Percentiles rank a stretch among this genome's conserved stretches.
Conservation (phyloP, 2,329 filamentous ascomycete species). For the Penicillium sp. region DNA sequence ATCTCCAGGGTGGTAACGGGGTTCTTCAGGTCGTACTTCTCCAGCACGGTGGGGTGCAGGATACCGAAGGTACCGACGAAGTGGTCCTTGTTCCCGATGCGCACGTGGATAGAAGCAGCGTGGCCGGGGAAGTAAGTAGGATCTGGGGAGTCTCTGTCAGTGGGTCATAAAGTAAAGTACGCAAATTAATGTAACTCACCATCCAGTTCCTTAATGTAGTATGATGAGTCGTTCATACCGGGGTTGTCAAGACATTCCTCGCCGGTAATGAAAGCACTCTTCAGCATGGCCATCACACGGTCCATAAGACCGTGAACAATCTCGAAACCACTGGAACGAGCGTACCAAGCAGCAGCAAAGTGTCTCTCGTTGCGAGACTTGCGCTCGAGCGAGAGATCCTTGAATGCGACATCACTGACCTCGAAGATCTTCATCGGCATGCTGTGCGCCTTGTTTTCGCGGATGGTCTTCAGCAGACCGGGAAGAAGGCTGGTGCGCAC, state of each 20-base stretch:
- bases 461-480: conserved; percentile 88
- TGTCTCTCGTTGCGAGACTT: conserved; percentile 91
- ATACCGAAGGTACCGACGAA: conserved; percentile 92
- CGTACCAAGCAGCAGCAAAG: conserved; percentile 95
- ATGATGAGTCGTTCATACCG: conserved; percentile 67
- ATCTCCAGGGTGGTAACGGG: conserved; percentile 93
- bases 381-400: conserved; percentile 79
- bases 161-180: background rate
- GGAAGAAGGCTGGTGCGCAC: conserved; percentile 85
- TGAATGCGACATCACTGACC: conserved; percentile 87
- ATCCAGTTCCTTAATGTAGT: conserved; percentile 93
- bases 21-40: conserved; percentile 91
- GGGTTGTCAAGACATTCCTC: conserved; percentile 71
- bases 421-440: conserved; percentile 94
- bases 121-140: conserved; percentile 91
- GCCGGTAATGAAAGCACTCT: conserved; percentile 75
- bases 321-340: conserved; percentile 93
- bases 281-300: conserved; percentile 89
- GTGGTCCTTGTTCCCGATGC: conserved; percentile 72
- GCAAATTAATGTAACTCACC: conserved; percentile 51
- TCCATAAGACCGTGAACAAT: conserved; percentile 93
- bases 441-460: conserved; percentile 87
- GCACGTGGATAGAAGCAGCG: conserved; percentile 80
- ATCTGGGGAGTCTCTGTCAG: conserved; percentile 52
- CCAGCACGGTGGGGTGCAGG: conserved; percentile 87